Evolutionary conservation across 495 filamentous ascomycete genomes (phyloP), one percentile per base, ranked within the genome.

Genomic region (Jackrogersella minutella): DNA sequence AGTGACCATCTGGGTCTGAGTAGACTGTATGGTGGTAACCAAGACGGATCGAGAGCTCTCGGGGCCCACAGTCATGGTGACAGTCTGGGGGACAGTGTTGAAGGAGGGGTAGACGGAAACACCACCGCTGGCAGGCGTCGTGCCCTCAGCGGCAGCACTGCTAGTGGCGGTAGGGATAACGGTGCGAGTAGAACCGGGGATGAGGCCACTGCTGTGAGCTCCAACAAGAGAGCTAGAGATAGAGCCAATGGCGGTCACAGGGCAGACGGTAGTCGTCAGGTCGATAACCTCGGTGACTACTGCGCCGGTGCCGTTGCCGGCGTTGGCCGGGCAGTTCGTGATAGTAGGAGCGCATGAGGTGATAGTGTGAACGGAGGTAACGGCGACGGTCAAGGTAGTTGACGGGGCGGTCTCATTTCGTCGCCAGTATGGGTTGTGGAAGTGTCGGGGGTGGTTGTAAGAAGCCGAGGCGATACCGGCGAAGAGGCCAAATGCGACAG

Each of bases 311-410:
- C 78, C 72, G 62, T 74, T 73, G 49, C 58, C 71, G 46, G 75
- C 73, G 58, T 70, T 74, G 26, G 84, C 84, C 4, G 87, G 87
- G 81, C 88, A 91, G 77, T 87, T 80, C 31, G 84, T 88, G 43
- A 90, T 81, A 11, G 81, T 86, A 7, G 87, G 71, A 26, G 84
- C 85, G 68, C 87, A 90, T 49, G 83, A 85, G 31, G 82, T 88
- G 69, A 90, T 81, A 14, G 88, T 89, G 55, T 84, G 75, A 65
- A 84, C 77, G 58, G 80, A 79, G 11, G 88, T 91, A 39, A 83
- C 77, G 66, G 83, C 82, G 28, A 82, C 76, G 52, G 80, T 83
- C 53, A 83, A 55, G 30, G 81, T 83, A 26, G 80, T 82, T 21
- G 71, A 67, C 24, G 63, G 33, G 14, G 36, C 59, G 17, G 79